phyloP scores from a whole-genome alignment of 1,284 basidiomycete species.

The Pisolithus thermaeus region DNA sequence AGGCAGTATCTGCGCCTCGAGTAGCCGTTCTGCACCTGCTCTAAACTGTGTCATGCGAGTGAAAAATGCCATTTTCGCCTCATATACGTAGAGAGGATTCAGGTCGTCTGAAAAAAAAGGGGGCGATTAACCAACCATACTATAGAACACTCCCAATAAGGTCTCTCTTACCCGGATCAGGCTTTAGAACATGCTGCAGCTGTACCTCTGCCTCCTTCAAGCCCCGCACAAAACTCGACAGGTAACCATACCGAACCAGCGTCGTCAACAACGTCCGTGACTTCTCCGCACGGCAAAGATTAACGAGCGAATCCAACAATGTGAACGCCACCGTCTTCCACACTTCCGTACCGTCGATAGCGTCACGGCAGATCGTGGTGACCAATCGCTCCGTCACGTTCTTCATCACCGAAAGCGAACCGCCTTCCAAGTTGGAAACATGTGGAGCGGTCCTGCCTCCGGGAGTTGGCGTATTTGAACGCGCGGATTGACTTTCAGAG shows the following conservation, averaged over 20 bases:
- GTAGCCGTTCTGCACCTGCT: constrained; percentile 77
- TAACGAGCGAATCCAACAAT: constrained; percentile 71
- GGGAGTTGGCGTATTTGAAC: constrained; percentile 22
- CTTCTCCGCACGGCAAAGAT: constrained; percentile 61
- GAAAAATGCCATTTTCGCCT: constrained; percentile 88
- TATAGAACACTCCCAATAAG: neutral
- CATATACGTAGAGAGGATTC: constrained; percentile 92
- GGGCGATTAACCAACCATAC: constrained; percentile 1
- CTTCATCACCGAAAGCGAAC: constrained; percentile 61
- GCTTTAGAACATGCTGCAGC: constrained; percentile 78
- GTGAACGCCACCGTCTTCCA: constrained; percentile 96
- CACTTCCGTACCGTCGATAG: constrained; percentile 90
- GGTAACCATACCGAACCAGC: constrained; percentile 72
- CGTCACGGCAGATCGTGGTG: constrained; percentile 79
- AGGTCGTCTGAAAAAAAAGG: constrained; percentile 60
- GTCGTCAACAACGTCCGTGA: constrained; percentile 53
- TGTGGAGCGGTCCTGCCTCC: constrained; percentile 16
- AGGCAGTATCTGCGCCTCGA: constrained; percentile 77
- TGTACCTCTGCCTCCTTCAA: constrained; percentile 79
- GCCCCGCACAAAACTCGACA: constrained; percentile 79
- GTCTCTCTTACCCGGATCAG: constrained; percentile 71
- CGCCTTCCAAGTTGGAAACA: constrained; percentile 49
- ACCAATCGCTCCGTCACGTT: constrained; percentile 70
- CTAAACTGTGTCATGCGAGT: constrained; percentile 79
- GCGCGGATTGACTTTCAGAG: constrained; percentile 28